Conservation (phyloP, 2,329 filamentous ascomycete species). For the Fusarium liriodendri region DNA sequence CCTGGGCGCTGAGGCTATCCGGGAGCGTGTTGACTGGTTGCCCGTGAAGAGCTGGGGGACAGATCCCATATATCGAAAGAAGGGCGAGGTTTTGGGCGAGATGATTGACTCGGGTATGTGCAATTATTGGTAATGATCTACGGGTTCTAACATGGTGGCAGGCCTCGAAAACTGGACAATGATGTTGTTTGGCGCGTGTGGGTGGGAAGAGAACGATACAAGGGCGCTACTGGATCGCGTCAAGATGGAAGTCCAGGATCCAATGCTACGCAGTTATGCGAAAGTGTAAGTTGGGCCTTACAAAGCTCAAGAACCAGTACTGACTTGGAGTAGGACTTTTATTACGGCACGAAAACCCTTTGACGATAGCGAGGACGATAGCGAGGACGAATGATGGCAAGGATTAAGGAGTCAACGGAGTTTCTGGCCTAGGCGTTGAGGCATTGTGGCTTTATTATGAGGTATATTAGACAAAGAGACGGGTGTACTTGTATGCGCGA, state of each 20-base stretch:
- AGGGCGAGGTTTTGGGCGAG: constrained; percentile 50
- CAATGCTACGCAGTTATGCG: constrained; percentile 42
- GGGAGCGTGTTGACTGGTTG: constrained; percentile 55
- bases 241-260: constrained; percentile 46
- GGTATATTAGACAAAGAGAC: not conserved
- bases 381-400: not conserved
- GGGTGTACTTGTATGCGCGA: not conserved
- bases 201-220: constrained; percentile 48
- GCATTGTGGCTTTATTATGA: not conserved
- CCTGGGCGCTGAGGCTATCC: constrained; percentile 54
- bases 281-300: constrained; percentile 45
- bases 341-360: constrained; percentile 48
- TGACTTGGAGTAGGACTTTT: constrained; percentile 42
- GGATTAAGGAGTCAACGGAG: constrained; percentile 14
- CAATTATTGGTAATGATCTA: no score
- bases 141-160: constrained; percentile 16
- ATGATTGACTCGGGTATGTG: constrained; percentile 53
- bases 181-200: constrained; percentile 47
- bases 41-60: constrained; percentile 54
- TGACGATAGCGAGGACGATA: not conserved
- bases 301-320: rapidly evolving
- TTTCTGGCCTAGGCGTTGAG: constrained; percentile 20
- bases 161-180: constrained; percentile 48
- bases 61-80: constrained; percentile 52
- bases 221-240: constrained; percentile 47